phyloP scores from a whole-genome alignment of 768 basidiomycete species.

The Tricholoma terreum region DNA sequence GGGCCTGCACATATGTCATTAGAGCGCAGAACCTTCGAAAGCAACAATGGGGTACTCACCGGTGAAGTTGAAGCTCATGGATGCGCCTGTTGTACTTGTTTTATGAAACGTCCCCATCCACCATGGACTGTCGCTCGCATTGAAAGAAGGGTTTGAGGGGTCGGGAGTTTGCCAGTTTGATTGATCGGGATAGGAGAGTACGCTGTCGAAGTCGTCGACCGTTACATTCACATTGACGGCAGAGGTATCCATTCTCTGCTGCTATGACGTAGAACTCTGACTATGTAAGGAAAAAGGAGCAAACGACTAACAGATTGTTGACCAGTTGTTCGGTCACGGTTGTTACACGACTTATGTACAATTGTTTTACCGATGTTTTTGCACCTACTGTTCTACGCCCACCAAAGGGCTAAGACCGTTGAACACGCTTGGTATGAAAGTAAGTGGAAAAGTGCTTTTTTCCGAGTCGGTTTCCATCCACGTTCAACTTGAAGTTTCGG shows the following conservation, averaged over 20 bases:
- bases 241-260: slow-evolving; percentile 35
- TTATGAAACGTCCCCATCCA: slow-evolving; percentile 43
- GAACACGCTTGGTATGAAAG: no score
- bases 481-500: no score
- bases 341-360: no score
- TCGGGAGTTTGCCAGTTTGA: slow-evolving; percentile 43
- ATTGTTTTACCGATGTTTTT: no score
- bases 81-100: slow-evolving; percentile 34
- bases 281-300: no score
- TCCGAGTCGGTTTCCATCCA: no score
- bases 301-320: no score
- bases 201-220: slow-evolving; percentile 47
- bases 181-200: slow-evolving; percentile 38
- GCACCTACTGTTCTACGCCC: no score
- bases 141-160: slow-evolving; percentile 39
- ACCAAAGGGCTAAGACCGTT: no score
- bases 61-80: slow-evolving; percentile 40
- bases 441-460: no score
- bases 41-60: slow-evolving; percentile 23
- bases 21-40: not conserved
- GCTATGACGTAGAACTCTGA: no score
- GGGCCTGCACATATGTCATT: slow-evolving; percentile 28
- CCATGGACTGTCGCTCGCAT: slow-evolving; percentile 34
- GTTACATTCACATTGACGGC: slow-evolving; percentile 45
- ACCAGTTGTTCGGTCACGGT: no score